These are phyloP conservation scores for Artemisia argyi DNA, from an alignment of 129 eudicot species.

Conservation along the genomic window DNA sequence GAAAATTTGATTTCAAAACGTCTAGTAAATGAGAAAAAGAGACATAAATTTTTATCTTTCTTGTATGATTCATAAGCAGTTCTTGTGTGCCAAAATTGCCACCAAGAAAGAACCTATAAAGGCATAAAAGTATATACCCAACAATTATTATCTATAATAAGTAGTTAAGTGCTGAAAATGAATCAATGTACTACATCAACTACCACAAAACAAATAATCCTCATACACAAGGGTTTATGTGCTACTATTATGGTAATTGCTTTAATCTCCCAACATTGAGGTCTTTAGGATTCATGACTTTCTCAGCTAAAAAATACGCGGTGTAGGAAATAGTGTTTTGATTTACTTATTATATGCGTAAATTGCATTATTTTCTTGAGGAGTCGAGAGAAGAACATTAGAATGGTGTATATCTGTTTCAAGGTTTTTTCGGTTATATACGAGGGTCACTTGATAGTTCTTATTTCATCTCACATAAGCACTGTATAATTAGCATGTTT, in stretches of 20 bases:
- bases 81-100: constrained; percentile 10
- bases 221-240: constrained; percentile 12
- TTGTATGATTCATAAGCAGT: background rate
- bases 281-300: too few relatives aligned
- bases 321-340: too few relatives aligned
- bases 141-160: background rate
- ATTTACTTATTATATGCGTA: too few relatives aligned
- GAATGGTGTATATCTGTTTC: background rate
- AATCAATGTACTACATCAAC: constrained; percentile 18
- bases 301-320: too few relatives aligned
- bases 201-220: constrained; percentile 6
- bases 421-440: background rate
- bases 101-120: constrained; percentile 21
- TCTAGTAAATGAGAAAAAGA: background rate
- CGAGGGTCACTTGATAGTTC: too few relatives aligned
- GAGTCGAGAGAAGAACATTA: background rate
- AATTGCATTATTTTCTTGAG: background rate
- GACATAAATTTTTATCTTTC: too few relatives aligned
- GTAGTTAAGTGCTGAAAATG: constrained; percentile 11
- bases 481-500: too few relatives aligned
- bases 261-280: constrained; percentile 1
- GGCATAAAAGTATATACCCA: constrained; percentile 32
- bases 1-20: background rate
- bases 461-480: too few relatives aligned
- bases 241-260: constrained; percentile 12